Evolutionary conservation across 257 asterid genomes (phyloP), one percentile per base, ranked within the genome.

Genomic region (Striga asiatica): DNA sequence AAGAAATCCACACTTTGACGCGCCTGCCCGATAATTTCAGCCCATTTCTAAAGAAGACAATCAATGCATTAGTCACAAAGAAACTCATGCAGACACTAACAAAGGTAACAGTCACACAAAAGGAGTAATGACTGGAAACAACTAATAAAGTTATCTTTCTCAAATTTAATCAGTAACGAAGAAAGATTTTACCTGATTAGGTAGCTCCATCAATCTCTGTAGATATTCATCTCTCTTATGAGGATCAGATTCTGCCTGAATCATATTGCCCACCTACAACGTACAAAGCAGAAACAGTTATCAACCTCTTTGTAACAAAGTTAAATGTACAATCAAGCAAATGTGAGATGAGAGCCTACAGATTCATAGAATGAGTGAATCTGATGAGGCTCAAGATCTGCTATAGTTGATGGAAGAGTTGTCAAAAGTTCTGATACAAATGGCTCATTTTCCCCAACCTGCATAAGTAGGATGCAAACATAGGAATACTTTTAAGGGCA

Each of bases 321-420:
- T 11, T 47, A 53, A 35, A 53, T 12, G 62, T 22, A 32, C 8
- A 43, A 60, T 18, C 19, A n/a, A 5, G n/a, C 13, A 48, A 19
- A 6, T 23, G 56, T 50, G 23, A 56, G 18, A 54, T 37, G 29
- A 59, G 23, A 64, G 37, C 94, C 67, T 73, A 92, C 99, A 51
- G 99, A 85, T 81, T 92, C 99, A 69, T 92, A 92, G 68, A 92
- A 92, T 3, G 93, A 70, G 70, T 92, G 99, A 71, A 92, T 92
- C 78, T 92, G 97, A 75, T 84, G 97, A 19, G 95, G 91, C 76
- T 84, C 93, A 54, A 92, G 95, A 70, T 92, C 99, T 25, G 77
- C 77, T 73, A 88, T 92, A 18, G 91, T 88, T n/a, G 88, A 69
- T 32, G 83, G 88, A 53, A 92, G 95, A 25, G 82, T 76, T 31